phyloP scores from a whole-genome alignment of 108 stramenopile species.

The Fragilaria crotonensis region DNA sequence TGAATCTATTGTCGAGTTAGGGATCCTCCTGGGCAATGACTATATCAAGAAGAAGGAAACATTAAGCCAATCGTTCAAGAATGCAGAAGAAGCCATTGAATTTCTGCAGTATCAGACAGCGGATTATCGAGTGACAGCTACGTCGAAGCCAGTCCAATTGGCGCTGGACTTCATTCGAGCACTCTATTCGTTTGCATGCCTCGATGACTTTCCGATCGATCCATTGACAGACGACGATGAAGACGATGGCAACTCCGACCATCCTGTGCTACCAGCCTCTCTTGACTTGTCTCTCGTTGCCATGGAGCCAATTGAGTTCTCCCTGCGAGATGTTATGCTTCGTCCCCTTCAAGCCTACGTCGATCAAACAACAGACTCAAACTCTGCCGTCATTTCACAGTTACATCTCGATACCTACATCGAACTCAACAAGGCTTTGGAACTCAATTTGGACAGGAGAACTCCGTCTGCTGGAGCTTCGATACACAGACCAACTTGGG shows the following conservation, averaged over 20 bases:
- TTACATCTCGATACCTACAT: slow-evolving; percentile 8
- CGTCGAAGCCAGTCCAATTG: neutral
- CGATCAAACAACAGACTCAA: neutral
- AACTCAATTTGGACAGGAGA: neutral
- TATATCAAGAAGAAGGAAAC: slow-evolving; percentile 28
- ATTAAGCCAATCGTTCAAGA: neutral
- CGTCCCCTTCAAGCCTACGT: slow-evolving; percentile 15
- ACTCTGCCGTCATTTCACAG: neutral
- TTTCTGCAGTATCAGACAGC: neutral
- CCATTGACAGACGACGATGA: neutral
- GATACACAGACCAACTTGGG: slow-evolving; percentile 25
- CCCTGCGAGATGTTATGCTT: slow-evolving; percentile 13
- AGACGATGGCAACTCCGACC: neutral
- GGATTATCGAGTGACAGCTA: neutral
- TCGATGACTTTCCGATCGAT: slow-evolving; percentile 19
- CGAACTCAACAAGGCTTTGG: too few species aligned
- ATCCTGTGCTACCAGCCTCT: neutral
- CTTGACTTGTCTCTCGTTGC: neutral
- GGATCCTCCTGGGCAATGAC: slow-evolving; percentile 63
- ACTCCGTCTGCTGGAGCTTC: too few species aligned
- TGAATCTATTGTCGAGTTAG: slow-evolving; percentile 44
- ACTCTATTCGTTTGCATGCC: slow-evolving; percentile 29
- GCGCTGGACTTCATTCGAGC: slow-evolving; percentile 33
- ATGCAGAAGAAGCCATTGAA: neutral
- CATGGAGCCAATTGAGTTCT: slow-evolving; percentile 9